Evolutionary conservation across 257 asterid species (phyloP), one percentile per base, ranked within the genome.

Genomic region (Haberlea rhodopensis): DNA sequence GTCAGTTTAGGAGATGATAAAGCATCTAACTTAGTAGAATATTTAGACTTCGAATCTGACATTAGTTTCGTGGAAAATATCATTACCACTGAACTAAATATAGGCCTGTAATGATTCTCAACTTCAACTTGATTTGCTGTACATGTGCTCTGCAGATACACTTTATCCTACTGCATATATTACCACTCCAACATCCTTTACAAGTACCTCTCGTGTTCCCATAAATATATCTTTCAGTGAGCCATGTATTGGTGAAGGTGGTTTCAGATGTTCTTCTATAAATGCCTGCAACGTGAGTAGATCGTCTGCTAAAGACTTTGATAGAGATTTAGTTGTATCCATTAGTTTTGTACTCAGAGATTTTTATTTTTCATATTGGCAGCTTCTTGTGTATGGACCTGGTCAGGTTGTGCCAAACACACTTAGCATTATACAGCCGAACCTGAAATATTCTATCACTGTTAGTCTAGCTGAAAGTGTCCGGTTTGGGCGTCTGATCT

Each of bases 321-420:
- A 53, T 53, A 20, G 40, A 8, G 40, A 13, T 46, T 65, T 46
- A 13, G 23, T 54, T 19, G 13, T 60, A 58, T 20, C 26, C 53
- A 3, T 34, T n/a, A 43, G 21, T 40, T 26, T 29, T 21, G 24
- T 3, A 3, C 6, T 25, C 9, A 1, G 16, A 37, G 10, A 22
- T 13, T 23, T 71, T 43, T 61, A 64, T 67, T 65, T 60, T 69
- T 53, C 37, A 60, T 49, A 57, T 51, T 16, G 45, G 56, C 94
- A 92, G 99, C 95, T 89, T 76, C 86, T 87, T 54, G 96, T 92
- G 32, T 89, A 92, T 29, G 99, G 99, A 53, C 72, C 82, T 60
- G 99, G 96, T 8, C 80, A 84, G 57, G 85, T 92, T 63, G 31
- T 82, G 65, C 97, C 96, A 16, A 73, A 71, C 52, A 81, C 95